Evolutionary conservation across 768 basidiomycete genomes (phyloP).

Genomic region (Tricholoma bakamatsutake): DNA sequence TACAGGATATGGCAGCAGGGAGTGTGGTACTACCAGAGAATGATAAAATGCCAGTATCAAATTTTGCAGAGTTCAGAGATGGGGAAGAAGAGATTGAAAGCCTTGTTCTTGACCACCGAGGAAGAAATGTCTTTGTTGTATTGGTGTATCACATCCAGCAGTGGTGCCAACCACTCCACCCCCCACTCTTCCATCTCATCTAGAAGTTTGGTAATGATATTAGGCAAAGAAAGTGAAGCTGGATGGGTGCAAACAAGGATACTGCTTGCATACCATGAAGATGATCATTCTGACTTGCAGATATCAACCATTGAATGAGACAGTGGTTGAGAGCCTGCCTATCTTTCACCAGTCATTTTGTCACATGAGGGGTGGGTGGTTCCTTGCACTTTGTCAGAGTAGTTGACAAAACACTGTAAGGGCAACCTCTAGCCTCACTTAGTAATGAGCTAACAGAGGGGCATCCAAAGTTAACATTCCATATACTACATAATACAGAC

Average conservation of each 20-base stretch:
- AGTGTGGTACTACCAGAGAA: slow-evolving; percentile 8
- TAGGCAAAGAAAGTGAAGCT: background rate
- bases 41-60: background rate
- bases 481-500: too few species aligned
- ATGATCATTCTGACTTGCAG: background rate
- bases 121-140: background rate
- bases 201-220: background rate
- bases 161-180: background rate
- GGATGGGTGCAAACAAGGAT: slow-evolving; percentile 9
- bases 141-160: background rate
- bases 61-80: background rate
- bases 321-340: too few species aligned
- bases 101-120: background rate
- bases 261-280: background rate
- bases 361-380: too few species aligned
- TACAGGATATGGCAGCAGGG: background rate
- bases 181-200: background rate
- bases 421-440: too few species aligned
- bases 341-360: too few species aligned
- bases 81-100: background rate
- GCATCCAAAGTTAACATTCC: too few species aligned
- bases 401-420: too few species aligned
- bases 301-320: background rate
- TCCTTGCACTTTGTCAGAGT: too few species aligned
- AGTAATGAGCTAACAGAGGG: too few species aligned